Base-by-base conservation (phyloP, 352 stramenopile species). In the Phytophthora boehmeriae region DNA sequence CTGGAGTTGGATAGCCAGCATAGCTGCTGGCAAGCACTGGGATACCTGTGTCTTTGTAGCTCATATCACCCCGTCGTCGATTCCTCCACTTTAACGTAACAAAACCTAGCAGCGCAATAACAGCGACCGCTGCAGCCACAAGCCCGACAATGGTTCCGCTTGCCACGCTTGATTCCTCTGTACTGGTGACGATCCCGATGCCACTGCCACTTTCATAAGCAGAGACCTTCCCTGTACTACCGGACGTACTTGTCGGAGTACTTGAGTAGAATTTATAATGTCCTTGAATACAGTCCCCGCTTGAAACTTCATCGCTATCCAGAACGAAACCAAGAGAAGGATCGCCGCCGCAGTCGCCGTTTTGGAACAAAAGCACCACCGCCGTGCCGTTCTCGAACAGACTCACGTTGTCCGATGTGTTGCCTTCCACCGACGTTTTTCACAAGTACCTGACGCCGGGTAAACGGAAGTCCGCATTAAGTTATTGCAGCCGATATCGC, bases 221-320 rank as follows among this genome's bases (percentile, higher is more conserved):
- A 27, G 46, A 67, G 27, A 36, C 20, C 44, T 62, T n/a, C 44
- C 57, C 67, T 0, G 27, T 38, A n/a, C 34, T 63, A 16, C 42
- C 23, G 0, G 57, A 69, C 2, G 11, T 44, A 9, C 13, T 19
- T 1, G 14, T 22, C 4, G 35, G 41, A 5, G 27, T 34, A 13
- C 25, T 54, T 41, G 63, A 59, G 59, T 66, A 72, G 27, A 75
- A 75, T 19, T 55, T 69, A 25, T 75, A 72, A 19, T n/a, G 47
- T 13, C 41, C 44, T 63, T 72, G 57, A 30, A 66, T 36, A 39
- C 67, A 75, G 1, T 63, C 34, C 19, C 57, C 49, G 34, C 54
- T 61, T 3, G 25, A 49, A 30, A 75, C 62, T 25, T 43, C 25
- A 11, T 63, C 52, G 3, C 23, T 49, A 10, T 54, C 38, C 8